Conservation (phyloP, 2,329 filamentous ascomycete genomes). For the Penicillium aurantiogriseum region DNA sequence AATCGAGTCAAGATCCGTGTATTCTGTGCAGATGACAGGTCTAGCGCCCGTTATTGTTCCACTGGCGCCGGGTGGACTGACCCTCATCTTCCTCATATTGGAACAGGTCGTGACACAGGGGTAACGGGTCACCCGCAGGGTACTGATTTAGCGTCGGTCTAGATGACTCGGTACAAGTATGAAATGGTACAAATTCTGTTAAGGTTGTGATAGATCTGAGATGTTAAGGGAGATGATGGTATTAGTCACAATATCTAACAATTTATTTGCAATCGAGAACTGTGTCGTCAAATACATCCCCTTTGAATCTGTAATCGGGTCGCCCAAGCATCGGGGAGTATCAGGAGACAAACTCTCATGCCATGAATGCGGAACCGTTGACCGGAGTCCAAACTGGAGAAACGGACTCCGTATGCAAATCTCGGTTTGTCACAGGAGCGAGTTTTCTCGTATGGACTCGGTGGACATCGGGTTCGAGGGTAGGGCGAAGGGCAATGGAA, state of each 20-base stretch:
- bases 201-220: slow-evolving; percentile 4
- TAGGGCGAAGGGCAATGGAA: slow-evolving; percentile 12
- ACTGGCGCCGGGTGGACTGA: slow-evolving; percentile 18
- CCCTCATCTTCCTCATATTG: not conserved
- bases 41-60: slow-evolving; percentile 10
- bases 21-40: slow-evolving; percentile 4
- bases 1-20: slow-evolving; percentile 10
- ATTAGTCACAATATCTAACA: not conserved
- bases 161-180: not conserved
- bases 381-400: slow-evolving; percentile 6
- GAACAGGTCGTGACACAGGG: not conserved
- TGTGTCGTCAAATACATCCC: not conserved
- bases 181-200: not conserved
- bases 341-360: slow-evolving; percentile 3
- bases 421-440: slow-evolving; percentile 13
- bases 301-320: not conserved
- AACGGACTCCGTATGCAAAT: slow-evolving; percentile 3
- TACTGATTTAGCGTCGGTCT: not conserved
- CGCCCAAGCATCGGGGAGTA: not conserved
- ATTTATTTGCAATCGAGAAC: not conserved
- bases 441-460: slow-evolving; percentile 6
- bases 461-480: slow-evolving; percentile 13
- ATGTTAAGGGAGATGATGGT: not conserved
- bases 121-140: slow-evolving; percentile 14
- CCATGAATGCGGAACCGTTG: slow-evolving; percentile 1